These are phyloP conservation scores for Wallacemonas sp. DNA, from an alignment of 208 protist species.

Conservation along the genomic window DNA sequence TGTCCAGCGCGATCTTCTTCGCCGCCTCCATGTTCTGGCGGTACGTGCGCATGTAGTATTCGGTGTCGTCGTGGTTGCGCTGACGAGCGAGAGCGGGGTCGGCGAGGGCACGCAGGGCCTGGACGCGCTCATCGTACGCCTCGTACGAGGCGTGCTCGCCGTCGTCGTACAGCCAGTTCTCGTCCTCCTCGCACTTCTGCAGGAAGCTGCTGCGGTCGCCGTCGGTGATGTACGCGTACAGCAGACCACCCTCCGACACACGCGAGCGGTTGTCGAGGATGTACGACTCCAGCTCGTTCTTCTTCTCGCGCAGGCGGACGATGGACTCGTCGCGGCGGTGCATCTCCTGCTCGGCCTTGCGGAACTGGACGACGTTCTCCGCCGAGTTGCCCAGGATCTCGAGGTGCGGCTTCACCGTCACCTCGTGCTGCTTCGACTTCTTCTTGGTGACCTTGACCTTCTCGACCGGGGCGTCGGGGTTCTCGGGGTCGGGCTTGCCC, in stretches of 20 bases:
- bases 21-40: slow-evolving; percentile 35
- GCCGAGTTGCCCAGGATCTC: slow-evolving; percentile 55
- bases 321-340: slow-evolving; percentile 65
- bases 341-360: slow-evolving; percentile 80
- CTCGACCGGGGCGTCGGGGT: slow-evolving; percentile 29
- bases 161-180: slow-evolving; percentile 91
- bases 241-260: slow-evolving; percentile 59
- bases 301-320: slow-evolving; percentile 73
- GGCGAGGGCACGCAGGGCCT: slow-evolving; percentile 76
- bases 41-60: slow-evolving; percentile 57
- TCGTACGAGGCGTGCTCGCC: slow-evolving; percentile 69
- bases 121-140: slow-evolving; percentile 71
- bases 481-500: slow-evolving; percentile 23
- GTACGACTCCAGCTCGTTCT: slow-evolving; percentile 93
- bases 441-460: slow-evolving; percentile 42
- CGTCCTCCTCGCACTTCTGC: slow-evolving; percentile 64
- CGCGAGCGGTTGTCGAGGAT: slow-evolving; percentile 83
- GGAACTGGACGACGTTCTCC: slow-evolving; percentile 50
- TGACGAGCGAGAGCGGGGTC: slow-evolving; percentile 67
- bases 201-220: slow-evolving; percentile 58
- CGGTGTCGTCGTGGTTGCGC: slow-evolving; percentile 61
- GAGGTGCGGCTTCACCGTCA: slow-evolving; percentile 58
- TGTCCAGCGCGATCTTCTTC: slow-evolving; percentile 47
- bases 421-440: slow-evolving; percentile 48
- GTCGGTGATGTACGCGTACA: slow-evolving; percentile 64